phyloP scores from a whole-genome alignment of 2,329 filamentous ascomycete genomes.

The Xylaria polymorpha region DNA sequence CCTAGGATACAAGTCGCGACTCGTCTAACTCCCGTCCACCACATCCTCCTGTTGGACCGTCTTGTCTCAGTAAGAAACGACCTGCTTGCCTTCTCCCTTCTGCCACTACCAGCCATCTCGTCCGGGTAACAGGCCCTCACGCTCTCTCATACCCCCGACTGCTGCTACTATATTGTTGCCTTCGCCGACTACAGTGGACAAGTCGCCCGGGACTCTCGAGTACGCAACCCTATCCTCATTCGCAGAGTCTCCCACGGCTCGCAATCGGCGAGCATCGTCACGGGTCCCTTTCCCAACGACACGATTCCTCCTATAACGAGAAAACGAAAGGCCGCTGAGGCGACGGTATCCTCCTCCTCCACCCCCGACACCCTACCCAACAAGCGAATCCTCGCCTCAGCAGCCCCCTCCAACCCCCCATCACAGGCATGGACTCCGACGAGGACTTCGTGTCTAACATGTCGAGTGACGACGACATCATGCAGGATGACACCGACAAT shows the following conservation, averaged over 20 bases:
- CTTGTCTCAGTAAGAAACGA: conserved; percentile 2
- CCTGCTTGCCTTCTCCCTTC: conserved; percentile 11
- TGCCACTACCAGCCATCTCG: conserved; percentile 7
- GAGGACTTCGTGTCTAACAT: conserved; percentile 90
- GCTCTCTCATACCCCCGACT: neutral
- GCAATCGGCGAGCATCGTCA: conserved; percentile 42
- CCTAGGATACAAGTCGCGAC: neutral
- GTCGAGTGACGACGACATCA: conserved; percentile 80
- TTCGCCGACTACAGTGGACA: neutral
- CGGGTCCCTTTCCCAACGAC: conserved; percentile 47
- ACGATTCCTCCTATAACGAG: conserved; percentile 70
- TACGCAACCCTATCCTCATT: conserved; percentile 10
- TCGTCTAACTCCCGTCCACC: neutral
- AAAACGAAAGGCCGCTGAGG: conserved; percentile 75
- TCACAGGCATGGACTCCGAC: conserved; percentile 89
- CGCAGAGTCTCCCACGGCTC: conserved; percentile 38
- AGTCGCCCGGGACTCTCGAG: neutral
- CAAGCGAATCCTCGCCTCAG: conserved; percentile 66
- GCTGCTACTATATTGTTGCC: neutral
- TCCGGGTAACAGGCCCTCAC: neutral
- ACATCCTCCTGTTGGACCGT: conserved; percentile 15
- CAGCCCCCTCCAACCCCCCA: conserved; percentile 66
- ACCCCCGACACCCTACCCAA: conserved; percentile 57
- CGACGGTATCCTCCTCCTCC: conserved; percentile 64
- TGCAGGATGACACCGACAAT: conserved; percentile 83